Conservation (phyloP, 108 stramenopile genomes). For the Skeletonema potamos region DNA sequence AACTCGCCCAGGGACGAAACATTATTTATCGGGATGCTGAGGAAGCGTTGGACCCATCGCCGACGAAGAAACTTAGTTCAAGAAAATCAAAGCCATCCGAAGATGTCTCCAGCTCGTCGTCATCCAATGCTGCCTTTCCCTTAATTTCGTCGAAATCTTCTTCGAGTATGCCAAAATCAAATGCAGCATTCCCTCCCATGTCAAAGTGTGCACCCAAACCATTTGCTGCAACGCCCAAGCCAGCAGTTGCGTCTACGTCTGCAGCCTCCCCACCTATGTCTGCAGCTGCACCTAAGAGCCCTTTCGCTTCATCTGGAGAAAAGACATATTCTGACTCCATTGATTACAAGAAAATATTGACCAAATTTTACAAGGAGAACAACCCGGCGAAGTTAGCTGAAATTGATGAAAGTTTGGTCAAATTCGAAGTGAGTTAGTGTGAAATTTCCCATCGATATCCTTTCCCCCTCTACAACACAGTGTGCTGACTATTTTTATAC, state of each 20-base stretch:
- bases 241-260: conserved; percentile 1
- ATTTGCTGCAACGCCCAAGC: conserved; percentile 32
- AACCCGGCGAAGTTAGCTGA: conserved; percentile 70
- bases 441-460: not conserved
- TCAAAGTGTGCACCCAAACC: conserved; percentile 61
- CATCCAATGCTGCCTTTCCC: conserved; percentile 15
- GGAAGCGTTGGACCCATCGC: conserved; percentile 10
- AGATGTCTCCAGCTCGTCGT: conserved; percentile 7
- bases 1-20: conserved; percentile 48
- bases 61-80: not conserved
- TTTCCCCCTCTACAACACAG: not conserved
- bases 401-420: conserved; percentile 56
- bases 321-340: not conserved
- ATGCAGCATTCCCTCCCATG: conserved; percentile 57
- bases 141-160: conserved; percentile 1
- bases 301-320: conserved; percentile 13
- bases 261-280: conserved; percentile 47
- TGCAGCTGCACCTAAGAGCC: conserved; percentile 36
- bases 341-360: conserved; percentile 65
- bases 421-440: conserved; percentile 63
- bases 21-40: conserved; percentile 35
- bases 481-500: conserved; percentile 1
- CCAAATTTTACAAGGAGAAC: conserved; percentile 65
- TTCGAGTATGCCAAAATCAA: conserved; percentile 2
- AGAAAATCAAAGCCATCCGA: conserved; percentile 4